A percentile compares a stretch with the other conserved stretches of the same genome.
These are phyloP conservation scores for Parachaetomium inaequale DNA, from an alignment of 495 filamentous ascomycete species.

Conservation along the genomic window DNA sequence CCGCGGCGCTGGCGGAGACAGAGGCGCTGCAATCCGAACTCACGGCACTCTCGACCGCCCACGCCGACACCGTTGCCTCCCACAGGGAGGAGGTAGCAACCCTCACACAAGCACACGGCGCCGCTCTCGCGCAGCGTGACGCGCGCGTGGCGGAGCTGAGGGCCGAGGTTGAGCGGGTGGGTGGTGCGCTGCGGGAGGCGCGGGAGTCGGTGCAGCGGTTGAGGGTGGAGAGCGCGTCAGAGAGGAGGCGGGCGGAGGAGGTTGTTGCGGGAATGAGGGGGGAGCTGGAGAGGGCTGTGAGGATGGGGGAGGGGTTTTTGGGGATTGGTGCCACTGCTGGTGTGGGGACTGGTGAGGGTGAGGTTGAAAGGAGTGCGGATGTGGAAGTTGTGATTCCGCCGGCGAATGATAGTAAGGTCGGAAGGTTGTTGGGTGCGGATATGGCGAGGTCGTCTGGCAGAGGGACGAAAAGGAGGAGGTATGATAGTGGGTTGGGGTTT, in stretches of 20 bases:
- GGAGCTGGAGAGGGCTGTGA: constrained; percentile 39
- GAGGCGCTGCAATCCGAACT: constrained; percentile 14
- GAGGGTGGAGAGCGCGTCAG: constrained; percentile 30
- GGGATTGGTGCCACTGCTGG: not conserved
- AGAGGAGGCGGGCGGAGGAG: constrained; percentile 44
- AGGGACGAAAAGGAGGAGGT: constrained; percentile 44
- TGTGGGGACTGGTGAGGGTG: not conserved
- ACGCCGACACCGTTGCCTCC: too few relatives aligned
- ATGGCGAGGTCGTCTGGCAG: constrained; percentile 27
- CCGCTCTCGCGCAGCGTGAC: constrained; percentile 43
- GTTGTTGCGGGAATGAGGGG: constrained; percentile 52
- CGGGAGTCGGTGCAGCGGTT: constrained; percentile 37
- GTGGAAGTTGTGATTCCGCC: not conserved
- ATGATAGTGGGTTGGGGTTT: constrained; percentile 63
- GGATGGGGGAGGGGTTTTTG: constrained; percentile 38
- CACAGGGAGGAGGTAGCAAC: constrained; percentile 38
- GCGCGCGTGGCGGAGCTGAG: constrained; percentile 41
- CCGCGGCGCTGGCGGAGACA: not conserved
- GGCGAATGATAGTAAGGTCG: not conserved
- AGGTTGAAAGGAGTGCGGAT: not conserved
- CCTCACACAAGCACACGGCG: constrained; percentile 35
- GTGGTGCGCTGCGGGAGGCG: constrained; percentile 36
- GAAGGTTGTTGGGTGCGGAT: constrained; percentile 30
- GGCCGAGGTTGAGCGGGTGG: constrained; percentile 36
- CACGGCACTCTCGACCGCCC: constrained; percentile 21